These are phyloP conservation scores for Pseudophaeomoniella oleicola DNA, from an alignment of 2,329 filamentous ascomycete genomes.

Conservation along the genomic window DNA sequence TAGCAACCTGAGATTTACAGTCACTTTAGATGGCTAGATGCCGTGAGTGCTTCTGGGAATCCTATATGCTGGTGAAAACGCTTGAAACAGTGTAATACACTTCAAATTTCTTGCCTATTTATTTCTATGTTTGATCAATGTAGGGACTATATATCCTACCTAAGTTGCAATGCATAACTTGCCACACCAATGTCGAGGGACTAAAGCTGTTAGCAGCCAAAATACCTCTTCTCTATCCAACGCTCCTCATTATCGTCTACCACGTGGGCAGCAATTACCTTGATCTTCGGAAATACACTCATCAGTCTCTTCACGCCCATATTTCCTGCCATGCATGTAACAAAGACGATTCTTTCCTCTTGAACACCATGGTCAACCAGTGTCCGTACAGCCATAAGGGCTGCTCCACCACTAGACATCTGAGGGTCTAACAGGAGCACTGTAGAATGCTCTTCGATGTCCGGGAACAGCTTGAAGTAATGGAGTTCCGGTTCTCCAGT, in stretches of 20 bases:
- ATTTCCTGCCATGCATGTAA: constrained; percentile 79
- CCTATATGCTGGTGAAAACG: no score
- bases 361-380: constrained; percentile 83
- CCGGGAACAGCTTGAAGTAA: constrained; percentile 64
- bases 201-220: constrained; percentile 56
- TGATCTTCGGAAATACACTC: constrained; percentile 76
- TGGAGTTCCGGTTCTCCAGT: constrained; percentile 89
- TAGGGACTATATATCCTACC: no score
- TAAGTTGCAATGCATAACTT: no score
- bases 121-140: no score
- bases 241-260: constrained; percentile 69
- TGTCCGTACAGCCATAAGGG: constrained; percentile 91
- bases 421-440: constrained; percentile 85
- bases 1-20: no score
- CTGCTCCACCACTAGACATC: constrained; percentile 78
- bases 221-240: constrained; percentile 83
- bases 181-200: no score
- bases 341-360: constrained; percentile 74
- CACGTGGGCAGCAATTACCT: constrained; percentile 71
- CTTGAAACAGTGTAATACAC: no score
- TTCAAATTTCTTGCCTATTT: no score
- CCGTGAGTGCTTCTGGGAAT: no score
- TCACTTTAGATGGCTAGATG: no score
- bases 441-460: constrained; percentile 60
- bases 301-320: constrained; percentile 73